phyloP scores from a whole-genome alignment of 176 grass and related monocot genomes.

The Musa beccarii region DNA sequence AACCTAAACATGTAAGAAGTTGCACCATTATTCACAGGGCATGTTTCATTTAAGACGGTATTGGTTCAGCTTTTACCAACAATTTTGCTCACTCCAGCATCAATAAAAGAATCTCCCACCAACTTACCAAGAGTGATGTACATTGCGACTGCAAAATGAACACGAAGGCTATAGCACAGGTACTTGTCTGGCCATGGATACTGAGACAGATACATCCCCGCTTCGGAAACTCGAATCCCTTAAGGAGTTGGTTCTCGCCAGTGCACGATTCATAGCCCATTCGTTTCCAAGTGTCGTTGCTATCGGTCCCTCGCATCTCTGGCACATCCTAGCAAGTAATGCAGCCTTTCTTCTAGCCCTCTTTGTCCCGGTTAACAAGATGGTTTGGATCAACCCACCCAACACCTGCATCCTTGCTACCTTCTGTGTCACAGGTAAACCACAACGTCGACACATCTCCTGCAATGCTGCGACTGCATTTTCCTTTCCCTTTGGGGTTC shows the following conservation, averaged over 20 bases:
- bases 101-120: conserved; percentile 35
- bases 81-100: conserved; percentile 4
- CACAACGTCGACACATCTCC: conserved; percentile 70
- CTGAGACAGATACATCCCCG: conserved; percentile 17
- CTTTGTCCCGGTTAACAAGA: conserved; percentile 63
- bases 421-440: conserved; percentile 37
- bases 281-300: conserved; percentile 33
- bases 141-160: background rate
- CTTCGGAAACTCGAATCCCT: conserved; percentile 13
- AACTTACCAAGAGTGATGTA: conserved; percentile 5
- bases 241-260: conserved; percentile 32
- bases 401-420: conserved; percentile 52
- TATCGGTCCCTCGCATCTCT: conserved; percentile 41
- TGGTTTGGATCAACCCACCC: conserved; percentile 50
- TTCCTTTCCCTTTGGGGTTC: conserved; percentile 89
- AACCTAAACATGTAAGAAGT: background rate
- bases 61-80: conserved; percentile 3
- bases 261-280: conserved; percentile 39
- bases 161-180: conserved; percentile 1
- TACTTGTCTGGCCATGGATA: conserved; percentile 9
- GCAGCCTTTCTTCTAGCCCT: conserved; percentile 81
- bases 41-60: background rate
- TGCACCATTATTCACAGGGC: conserved; percentile 2
- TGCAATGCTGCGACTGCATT: conserved; percentile 89
- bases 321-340: conserved; percentile 72